Percentiles rank a stretch among this genome's conserved stretches.
These are phyloP conservation scores for Picochlorum sp. DNA, from an alignment of 139 green algal species.

Conservation along the genomic window DNA sequence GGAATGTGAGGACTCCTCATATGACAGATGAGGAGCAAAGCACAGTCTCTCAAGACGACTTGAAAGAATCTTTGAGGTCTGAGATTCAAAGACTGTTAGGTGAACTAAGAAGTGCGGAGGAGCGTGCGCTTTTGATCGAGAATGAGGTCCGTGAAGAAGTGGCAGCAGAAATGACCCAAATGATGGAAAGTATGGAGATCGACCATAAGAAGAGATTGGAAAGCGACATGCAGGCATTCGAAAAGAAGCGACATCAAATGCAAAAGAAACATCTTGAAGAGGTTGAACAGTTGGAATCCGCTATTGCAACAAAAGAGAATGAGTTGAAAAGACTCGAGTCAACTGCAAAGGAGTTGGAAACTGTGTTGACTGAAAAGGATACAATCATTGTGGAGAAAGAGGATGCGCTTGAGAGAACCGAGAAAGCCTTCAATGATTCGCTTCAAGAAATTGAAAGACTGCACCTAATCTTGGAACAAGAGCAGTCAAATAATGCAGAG, in stretches of 20 bases:
- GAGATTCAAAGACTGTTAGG: constrained; percentile 32
- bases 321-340: no score
- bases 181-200: constrained; percentile 42
- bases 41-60: neutral
- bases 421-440: neutral
- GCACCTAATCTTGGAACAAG: neutral
- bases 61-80: neutral
- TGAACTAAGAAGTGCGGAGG: constrained; percentile 30
- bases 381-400: neutral
- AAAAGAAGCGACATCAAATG: no score
- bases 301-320: no score
- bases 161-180: constrained; percentile 40
- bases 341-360: neutral
- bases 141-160: constrained; percentile 45
- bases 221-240: no score
- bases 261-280: no score
- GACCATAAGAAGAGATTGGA: no score
- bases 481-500: neutral
- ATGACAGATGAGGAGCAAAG: no score
- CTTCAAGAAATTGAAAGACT: neutral
- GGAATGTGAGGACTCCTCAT: no score
- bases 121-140: constrained; percentile 33
- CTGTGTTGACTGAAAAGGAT: neutral
- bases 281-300: no score
- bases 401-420: neutral